A percentile compares a stretch with the other conserved stretches of the same genome.
Conservation (phyloP, 1,139 yeast genomes). For the Taphrina communis region DNA sequence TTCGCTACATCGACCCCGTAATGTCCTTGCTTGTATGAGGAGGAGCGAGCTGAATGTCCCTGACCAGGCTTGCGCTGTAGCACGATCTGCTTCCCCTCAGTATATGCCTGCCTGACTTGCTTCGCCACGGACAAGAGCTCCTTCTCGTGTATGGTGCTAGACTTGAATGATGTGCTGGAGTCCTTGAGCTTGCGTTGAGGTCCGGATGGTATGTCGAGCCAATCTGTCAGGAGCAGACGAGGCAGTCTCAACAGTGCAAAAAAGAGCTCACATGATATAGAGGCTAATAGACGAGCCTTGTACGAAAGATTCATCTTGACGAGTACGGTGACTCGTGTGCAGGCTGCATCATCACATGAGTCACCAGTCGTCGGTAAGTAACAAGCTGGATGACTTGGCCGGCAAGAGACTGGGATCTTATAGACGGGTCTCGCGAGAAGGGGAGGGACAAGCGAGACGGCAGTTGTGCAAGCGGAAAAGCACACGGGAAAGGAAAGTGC, state of each 20-base stretch:
- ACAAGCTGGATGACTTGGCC: too few species aligned
- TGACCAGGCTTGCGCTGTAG: slow-evolving; percentile 16
- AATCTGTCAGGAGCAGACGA: background rate
- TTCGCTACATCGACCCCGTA: slow-evolving; percentile 12
- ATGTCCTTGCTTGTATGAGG: slow-evolving; percentile 20
- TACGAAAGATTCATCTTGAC: background rate
- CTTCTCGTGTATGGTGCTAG: background rate
- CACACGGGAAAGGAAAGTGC: too few species aligned
- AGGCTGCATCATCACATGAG: too few species aligned
- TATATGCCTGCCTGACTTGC: slow-evolving; percentile 4
- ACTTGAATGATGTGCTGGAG: background rate
- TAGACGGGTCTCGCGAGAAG: too few species aligned
- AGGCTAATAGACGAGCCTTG: background rate
- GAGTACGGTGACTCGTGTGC: too few species aligned
- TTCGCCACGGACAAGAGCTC: background rate
- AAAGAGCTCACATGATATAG: slow-evolving; percentile 4
- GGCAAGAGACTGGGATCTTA: too few species aligned
- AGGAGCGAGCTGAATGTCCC: slow-evolving; percentile 25
- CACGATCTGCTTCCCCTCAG: background rate
- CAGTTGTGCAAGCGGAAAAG: too few species aligned
- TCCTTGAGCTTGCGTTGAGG: background rate
- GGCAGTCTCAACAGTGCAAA: slow-evolving; percentile 11
- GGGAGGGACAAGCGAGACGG: too few species aligned
- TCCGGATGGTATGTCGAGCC: background rate
- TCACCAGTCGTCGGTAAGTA: too few species aligned